Evolutionary conservation across 1,284 basidiomycete genomes (phyloP).

Genomic region (Rhodotorula mucilaginosa): DNA sequence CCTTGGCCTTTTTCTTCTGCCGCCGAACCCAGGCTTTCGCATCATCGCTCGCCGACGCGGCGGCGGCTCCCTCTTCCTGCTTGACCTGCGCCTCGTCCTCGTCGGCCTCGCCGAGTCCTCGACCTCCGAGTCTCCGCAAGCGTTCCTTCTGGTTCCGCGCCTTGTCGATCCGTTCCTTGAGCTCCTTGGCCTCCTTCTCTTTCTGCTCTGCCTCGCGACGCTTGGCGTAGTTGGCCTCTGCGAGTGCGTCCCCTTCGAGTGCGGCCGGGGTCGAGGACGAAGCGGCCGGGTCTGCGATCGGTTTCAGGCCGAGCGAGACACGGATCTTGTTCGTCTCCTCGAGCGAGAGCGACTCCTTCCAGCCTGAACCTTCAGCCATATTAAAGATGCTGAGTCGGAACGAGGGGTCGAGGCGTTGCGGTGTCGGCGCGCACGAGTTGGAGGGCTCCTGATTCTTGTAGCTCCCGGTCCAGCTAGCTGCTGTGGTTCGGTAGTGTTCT

Average conservation of each 20-base stretch:
- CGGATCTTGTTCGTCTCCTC: constrained; percentile 99
- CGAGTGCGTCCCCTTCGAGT: constrained; percentile 42
- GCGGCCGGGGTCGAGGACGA: constrained; percentile 38
- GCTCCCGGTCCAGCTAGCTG: too few species aligned
- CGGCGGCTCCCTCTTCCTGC: constrained; percentile 13
- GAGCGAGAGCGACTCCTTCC: constrained; percentile 75
- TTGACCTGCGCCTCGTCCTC: constrained; percentile 66
- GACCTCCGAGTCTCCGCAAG: constrained; percentile 80
- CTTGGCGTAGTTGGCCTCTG: constrained; percentile 75
- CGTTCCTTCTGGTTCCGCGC: constrained; percentile 88
- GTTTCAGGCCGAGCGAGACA: constrained; percentile 88
- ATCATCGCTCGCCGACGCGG: constrained; percentile 23
- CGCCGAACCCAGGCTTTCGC: constrained; percentile 78
- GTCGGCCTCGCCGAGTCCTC: constrained; percentile 80
- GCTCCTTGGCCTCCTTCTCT: constrained; percentile 67
- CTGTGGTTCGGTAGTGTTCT: background rate
- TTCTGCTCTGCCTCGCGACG: constrained; percentile 67
- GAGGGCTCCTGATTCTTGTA: too few species aligned
- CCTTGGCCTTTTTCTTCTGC: constrained; percentile 81
- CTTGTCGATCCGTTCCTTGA: constrained; percentile 54
- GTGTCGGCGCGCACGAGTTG: background rate
- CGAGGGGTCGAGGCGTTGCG: background rate
- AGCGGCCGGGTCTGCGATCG: constrained; percentile 70
- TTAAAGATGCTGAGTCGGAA: background rate
- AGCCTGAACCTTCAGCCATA: constrained; percentile 26